These are phyloP conservation scores for Dissophora globulifera DNA, from an alignment of 192 early-diverging fungal species.

Conservation along the genomic window DNA sequence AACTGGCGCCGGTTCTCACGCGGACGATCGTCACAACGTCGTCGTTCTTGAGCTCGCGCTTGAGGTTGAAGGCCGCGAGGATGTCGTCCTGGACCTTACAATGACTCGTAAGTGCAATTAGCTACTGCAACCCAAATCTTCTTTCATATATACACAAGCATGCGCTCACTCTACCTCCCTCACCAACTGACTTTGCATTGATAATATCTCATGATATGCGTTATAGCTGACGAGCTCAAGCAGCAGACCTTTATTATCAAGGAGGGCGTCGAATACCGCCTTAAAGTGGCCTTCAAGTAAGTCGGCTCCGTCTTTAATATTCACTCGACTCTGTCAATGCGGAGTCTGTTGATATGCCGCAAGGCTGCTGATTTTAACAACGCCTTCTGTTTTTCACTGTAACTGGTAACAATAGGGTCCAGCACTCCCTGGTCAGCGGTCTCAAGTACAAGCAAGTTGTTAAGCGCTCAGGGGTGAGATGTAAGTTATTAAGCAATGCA, in stretches of 20 bases:
- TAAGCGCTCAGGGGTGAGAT: conserved; percentile 76
- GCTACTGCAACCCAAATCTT: too few species aligned
- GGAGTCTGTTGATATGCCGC: neutral
- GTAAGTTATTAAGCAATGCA: conserved; percentile 11
- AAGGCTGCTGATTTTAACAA: neutral
- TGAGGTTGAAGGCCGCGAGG: conserved; percentile 77
- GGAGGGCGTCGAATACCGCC: conserved; percentile 92
- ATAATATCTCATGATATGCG: too few species aligned
- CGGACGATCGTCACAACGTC: conserved; percentile 67
- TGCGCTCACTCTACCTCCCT: neutral
- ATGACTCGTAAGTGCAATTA: conserved; percentile 71
- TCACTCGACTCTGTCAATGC: too few species aligned
- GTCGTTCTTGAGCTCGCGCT: conserved; percentile 76
- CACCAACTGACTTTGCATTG: too few species aligned
- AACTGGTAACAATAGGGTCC: conserved; percentile 60
- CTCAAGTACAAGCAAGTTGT: conserved; percentile 95
- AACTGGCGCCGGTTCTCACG: too few species aligned
- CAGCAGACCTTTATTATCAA: conserved; percentile 88
- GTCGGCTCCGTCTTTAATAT: too few species aligned
- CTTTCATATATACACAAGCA: neutral
- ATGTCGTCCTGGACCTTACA: conserved; percentile 84
- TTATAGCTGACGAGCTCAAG: conserved; percentile 74
- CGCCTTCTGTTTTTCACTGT: neutral
- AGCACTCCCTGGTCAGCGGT: conserved; percentile 95
- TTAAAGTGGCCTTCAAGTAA: conserved; percentile 92